phyloP scores from a whole-genome alignment of 1,284 basidiomycete genomes.

The Inonotus obliquus region DNA sequence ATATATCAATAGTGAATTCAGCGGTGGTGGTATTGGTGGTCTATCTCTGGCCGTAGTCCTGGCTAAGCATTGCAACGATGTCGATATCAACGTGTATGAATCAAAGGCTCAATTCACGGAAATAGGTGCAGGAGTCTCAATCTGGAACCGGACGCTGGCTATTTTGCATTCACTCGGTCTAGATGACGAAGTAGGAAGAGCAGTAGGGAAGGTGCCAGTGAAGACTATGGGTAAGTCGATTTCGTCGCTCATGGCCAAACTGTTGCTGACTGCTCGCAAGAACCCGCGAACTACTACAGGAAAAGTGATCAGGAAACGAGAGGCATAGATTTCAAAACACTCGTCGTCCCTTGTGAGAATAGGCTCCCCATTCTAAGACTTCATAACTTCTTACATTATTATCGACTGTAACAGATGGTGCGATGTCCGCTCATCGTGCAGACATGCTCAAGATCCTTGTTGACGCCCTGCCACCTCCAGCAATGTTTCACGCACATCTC shows the following conservation, averaged over 20 bases:
- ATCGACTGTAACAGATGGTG: conserved; percentile 25
- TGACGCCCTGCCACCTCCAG: conserved; percentile 25
- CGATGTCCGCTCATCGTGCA: conserved; percentile 30
- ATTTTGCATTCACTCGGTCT: conserved; percentile 33
- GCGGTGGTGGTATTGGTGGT: conserved; percentile 36
- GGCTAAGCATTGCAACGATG: conserved; percentile 24
- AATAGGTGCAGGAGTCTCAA: conserved; percentile 33
- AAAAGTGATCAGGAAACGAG: conserved; percentile 26
- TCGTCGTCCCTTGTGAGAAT: conserved; percentile 27
- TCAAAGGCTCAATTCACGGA: conserved; percentile 31
- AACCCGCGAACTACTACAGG: conserved; percentile 21
- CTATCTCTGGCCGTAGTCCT: conserved; percentile 34
- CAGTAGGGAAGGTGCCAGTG: conserved; percentile 22
- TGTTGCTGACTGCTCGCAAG: conserved; percentile 10
- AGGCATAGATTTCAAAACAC: conserved; percentile 26
- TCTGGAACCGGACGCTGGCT: conserved; percentile 37
- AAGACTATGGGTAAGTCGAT: conserved; percentile 15
- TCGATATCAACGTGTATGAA: conserved; percentile 35
- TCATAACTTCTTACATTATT: background rate
- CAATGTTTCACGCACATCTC: conserved; percentile 30
- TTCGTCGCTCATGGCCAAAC: conserved; percentile 10
- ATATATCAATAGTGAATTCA: conserved; percentile 12
- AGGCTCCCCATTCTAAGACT: background rate
- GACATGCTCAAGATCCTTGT: conserved; percentile 31
- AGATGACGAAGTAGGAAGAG: conserved; percentile 27